Evolutionary conservation across 2,329 filamentous ascomycete genomes (phyloP).

Genomic region (Fusarium sp.): DNA sequence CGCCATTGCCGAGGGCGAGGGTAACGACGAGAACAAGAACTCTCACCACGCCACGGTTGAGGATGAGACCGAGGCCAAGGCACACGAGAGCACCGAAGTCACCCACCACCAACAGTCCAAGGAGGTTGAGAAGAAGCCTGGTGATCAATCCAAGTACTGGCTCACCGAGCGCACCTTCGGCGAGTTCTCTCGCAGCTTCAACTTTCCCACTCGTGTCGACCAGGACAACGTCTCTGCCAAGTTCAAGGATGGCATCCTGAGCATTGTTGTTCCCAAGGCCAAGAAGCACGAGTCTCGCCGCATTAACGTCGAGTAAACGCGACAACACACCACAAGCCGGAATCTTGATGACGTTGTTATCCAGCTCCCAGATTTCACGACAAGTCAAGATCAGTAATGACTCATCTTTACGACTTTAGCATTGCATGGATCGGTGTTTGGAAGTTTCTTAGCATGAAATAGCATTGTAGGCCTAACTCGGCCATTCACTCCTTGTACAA

Average conservation of each 20-base stretch:
- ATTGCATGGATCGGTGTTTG: conserved; percentile 35
- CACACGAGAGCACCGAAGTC: conserved; percentile 37
- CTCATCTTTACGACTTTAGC: conserved; percentile 5
- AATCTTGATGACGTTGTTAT: neutral
- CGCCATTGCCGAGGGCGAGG: conserved; percentile 57
- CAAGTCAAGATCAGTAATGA: neutral
- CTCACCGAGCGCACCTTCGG: conserved; percentile 72
- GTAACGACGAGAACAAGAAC: conserved; percentile 50
- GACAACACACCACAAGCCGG: neutral
- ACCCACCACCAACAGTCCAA: conserved; percentile 40
- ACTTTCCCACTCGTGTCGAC: conserved; percentile 72
- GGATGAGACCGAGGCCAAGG: conserved; percentile 57
- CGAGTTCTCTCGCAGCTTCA: conserved; percentile 75
- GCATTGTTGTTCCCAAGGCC: conserved; percentile 72
- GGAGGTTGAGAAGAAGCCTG: conserved; percentile 47
- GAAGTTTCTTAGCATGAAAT: conserved; percentile 22
- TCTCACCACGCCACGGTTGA: conserved; percentile 72
- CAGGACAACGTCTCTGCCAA: conserved; percentile 69
- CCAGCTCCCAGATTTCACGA: neutral
- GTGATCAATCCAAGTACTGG: conserved; percentile 73
- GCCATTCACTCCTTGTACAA: conserved; percentile 36
- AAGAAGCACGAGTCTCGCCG: conserved; percentile 67
- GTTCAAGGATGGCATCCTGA: conserved; percentile 74
- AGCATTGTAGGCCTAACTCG: conserved; percentile 7
- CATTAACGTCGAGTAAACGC: conserved; percentile 63